Percentiles rank a stretch among this genome's conserved stretches.
phyloP scores from a whole-genome alignment of 2,329 filamentous ascomycete species.

The Arachnomyces sp. region DNA sequence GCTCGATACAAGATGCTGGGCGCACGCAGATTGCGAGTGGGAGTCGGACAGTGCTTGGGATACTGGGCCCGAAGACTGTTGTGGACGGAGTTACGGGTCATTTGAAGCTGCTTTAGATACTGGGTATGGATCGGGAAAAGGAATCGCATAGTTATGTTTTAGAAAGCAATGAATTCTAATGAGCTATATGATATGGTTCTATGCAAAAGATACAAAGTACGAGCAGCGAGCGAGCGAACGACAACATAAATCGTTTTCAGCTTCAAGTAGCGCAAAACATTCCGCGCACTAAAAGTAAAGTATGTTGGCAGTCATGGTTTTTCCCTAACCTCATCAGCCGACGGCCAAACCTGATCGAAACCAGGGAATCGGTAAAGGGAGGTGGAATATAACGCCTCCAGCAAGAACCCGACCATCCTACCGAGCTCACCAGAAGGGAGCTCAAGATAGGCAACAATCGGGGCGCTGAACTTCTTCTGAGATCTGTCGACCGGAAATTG shows the following conservation, averaged over 20 bases:
- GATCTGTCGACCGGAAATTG: constrained; percentile 94
- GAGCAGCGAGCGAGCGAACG: too few species aligned
- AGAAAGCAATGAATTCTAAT: too few species aligned
- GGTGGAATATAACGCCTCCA: constrained; percentile 76
- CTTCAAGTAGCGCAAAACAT: too few species aligned
- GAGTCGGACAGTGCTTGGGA: constrained; percentile 83
- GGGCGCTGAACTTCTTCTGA: constrained; percentile 61
- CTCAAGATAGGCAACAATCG: constrained; percentile 49
- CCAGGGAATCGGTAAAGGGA: constrained; percentile 63
- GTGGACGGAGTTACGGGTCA: constrained; percentile 79
- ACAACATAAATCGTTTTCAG: too few species aligned
- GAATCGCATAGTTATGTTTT: too few species aligned
- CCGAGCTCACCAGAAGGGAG: constrained; percentile 64
- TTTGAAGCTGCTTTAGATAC: constrained; percentile 63
- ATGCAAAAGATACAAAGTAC: not conserved
- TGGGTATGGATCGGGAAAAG: too few species aligned
- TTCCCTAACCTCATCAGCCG: constrained; percentile 80
- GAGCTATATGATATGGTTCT: too few species aligned
- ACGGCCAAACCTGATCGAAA: constrained; percentile 49
- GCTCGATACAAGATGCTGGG: constrained; percentile 90
- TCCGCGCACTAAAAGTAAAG: too few species aligned
- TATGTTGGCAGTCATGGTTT: constrained; percentile 77
- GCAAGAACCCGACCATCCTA: constrained; percentile 41
- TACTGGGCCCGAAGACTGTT: constrained; percentile 71
- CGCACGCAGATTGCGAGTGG: constrained; percentile 93